Conservation (phyloP, 2,329 filamentous ascomycete species). For the Plectosphaerella sp. region DNA sequence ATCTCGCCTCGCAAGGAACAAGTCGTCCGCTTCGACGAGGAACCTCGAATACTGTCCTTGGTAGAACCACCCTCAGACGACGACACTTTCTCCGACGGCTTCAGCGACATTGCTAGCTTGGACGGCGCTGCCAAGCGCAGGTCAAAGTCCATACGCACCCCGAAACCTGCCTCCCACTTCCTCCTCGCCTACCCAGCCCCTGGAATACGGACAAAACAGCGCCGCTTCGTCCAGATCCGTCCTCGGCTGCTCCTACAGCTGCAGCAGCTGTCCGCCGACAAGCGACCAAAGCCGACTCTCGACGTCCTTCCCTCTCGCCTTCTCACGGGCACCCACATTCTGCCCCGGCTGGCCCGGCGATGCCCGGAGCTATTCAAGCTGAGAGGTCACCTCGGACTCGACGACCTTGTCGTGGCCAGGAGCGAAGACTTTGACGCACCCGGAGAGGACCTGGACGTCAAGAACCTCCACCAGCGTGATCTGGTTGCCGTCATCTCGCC, state of each 20-base stretch:
- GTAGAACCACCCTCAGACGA: conserved; percentile 40
- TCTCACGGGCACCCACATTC: conserved; percentile 49
- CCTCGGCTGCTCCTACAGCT: conserved; percentile 69
- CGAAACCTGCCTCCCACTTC: conserved; percentile 58
- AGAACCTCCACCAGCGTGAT: conserved; percentile 43
- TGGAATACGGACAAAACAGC: conserved; percentile 53
- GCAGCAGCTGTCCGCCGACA: conserved; percentile 57
- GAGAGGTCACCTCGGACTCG: conserved; percentile 49
- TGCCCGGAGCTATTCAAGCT: conserved; percentile 59
- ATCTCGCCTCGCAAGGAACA: conserved; percentile 32
- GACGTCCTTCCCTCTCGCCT: conserved; percentile 70
- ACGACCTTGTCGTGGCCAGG: conserved; percentile 67
- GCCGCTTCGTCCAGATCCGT: conserved; percentile 62
- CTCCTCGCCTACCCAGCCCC: conserved; percentile 65
- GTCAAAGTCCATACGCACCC: conserved; percentile 14
- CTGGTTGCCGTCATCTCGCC: conserved; percentile 59
- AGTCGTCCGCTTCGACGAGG: conserved; percentile 42
- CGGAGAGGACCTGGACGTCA: conserved; percentile 46
- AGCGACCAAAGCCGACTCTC: conserved; percentile 62
- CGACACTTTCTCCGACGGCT: conserved; percentile 37
- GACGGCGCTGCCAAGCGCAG: conserved; percentile 28
- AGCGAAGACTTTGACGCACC: conserved; percentile 58
- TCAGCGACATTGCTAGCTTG: conserved; percentile 33
- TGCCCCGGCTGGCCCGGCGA: conserved; percentile 53
- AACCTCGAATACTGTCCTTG: conserved; percentile 14